Conservation (phyloP, 2,329 filamentous ascomycete species). For the Setomelanomma holmii region DNA sequence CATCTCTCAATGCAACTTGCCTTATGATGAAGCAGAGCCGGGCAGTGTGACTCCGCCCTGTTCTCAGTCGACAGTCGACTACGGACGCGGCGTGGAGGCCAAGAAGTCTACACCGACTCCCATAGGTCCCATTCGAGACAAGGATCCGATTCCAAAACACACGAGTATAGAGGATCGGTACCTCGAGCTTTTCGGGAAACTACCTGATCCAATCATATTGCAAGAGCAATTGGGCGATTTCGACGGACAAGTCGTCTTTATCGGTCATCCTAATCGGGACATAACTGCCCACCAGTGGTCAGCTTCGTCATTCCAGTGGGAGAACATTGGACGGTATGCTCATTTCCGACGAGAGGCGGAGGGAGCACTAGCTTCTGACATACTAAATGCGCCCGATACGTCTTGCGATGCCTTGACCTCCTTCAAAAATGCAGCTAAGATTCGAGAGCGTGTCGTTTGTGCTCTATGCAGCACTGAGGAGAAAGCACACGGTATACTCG, state of each 20-base stretch:
- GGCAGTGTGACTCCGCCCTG: no score
- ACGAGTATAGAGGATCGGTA: conserved; percentile 31
- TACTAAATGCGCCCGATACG: conserved; percentile 46
- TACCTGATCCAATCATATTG: conserved; percentile 52
- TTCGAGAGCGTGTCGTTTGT: conserved; percentile 34
- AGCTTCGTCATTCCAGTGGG: conserved; percentile 49
- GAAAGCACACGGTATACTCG: not conserved
- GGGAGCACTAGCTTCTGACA: conserved; percentile 52
- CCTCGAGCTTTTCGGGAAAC: conserved; percentile 50
- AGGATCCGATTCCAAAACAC: conserved; percentile 20
- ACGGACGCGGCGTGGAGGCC: no score
- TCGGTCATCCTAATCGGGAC: conserved; percentile 57
- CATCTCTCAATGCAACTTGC: no score
- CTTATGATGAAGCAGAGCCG: no score
- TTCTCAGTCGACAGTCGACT: no score
- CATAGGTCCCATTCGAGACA: no score
- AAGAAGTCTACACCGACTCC: no score
- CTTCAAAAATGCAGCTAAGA: conserved; percentile 53
- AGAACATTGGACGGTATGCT: conserved; percentile 54
- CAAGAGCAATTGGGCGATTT: conserved; percentile 35
- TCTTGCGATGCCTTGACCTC: conserved; percentile 49
- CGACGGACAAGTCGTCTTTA: conserved; percentile 55
- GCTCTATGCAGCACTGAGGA: conserved; percentile 13
- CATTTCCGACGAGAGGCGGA: conserved; percentile 52
- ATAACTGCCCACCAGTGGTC: conserved; percentile 58